These are phyloP conservation scores for Hygrocybe punicea DNA, from an alignment of 768 basidiomycete species.

Conservation along the genomic window DNA sequence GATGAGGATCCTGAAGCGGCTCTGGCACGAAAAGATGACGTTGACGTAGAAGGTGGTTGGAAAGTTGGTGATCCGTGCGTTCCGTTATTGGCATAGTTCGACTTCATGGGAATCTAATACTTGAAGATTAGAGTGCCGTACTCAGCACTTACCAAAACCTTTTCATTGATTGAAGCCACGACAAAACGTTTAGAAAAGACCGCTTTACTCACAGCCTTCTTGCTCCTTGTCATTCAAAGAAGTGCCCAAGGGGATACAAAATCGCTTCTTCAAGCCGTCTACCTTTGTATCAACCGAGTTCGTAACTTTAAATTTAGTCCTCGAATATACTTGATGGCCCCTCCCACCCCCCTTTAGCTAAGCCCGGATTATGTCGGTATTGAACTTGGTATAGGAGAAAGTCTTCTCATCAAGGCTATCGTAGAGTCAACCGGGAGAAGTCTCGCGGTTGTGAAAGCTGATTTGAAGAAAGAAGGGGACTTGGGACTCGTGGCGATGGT, in stretches of 20 bases:
- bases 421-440: slow-evolving; percentile 93
- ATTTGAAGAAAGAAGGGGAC: slow-evolving; percentile 93
- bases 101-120: slow-evolving; percentile 1
- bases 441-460: slow-evolving; percentile 75
- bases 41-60: slow-evolving; percentile 82
- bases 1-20: slow-evolving; percentile 50
- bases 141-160: slow-evolving; percentile 84
- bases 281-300: slow-evolving; percentile 95
- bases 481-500: slow-evolving; percentile 96
- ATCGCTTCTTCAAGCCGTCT: slow-evolving; percentile 83
- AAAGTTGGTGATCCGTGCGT: slow-evolving; percentile 79
- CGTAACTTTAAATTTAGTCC: slow-evolving; percentile 19
- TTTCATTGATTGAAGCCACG: slow-evolving; percentile 86
- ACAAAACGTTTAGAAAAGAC: slow-evolving; percentile 95
- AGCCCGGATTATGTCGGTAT: slow-evolving; percentile 94
- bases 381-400: slow-evolving; percentile 96
- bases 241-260: slow-evolving; percentile 71
- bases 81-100: neutral
- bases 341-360: slow-evolving; percentile 46
- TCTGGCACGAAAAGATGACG: slow-evolving; percentile 55
- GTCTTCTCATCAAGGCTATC: slow-evolving; percentile 90
- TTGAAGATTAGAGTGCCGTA: slow-evolving; percentile 74
- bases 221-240: slow-evolving; percentile 84
- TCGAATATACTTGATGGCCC: slow-evolving; percentile 9
- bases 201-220: slow-evolving; percentile 80